Conservation (phyloP, 176 grass and related monocot genomes). For the Elaeis guineensis region DNA sequence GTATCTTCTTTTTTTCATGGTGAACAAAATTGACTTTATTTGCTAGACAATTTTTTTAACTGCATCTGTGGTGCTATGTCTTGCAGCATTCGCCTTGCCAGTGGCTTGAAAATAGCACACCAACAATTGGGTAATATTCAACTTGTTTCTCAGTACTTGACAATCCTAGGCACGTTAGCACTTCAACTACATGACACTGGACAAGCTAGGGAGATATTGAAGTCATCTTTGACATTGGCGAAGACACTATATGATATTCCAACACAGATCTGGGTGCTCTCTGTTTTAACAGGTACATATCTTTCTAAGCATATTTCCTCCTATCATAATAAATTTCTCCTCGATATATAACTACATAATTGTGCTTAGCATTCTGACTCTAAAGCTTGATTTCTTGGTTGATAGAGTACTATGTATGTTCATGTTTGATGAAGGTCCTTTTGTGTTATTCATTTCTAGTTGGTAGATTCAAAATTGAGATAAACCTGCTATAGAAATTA, state of each 20-base stretch:
- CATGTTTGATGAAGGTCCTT: too few relatives aligned
- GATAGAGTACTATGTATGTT: too few relatives aligned
- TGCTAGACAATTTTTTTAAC: background rate
- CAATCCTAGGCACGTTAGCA: slow-evolving; percentile 82
- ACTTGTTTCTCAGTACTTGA: slow-evolving; percentile 97
- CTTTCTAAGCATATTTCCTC: background rate
- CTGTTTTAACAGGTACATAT: slow-evolving; percentile 58
- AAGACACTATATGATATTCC: slow-evolving; percentile 97
- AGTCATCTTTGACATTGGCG: slow-evolving; percentile 84
- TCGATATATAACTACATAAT: too few relatives aligned
- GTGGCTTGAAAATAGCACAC: slow-evolving; percentile 96
- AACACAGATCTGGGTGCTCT: slow-evolving; percentile 95
- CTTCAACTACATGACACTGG: slow-evolving; percentile 81
- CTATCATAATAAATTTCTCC: too few relatives aligned
- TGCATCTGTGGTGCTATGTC: background rate
- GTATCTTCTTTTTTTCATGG: too few relatives aligned
- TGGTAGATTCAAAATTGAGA: too few relatives aligned
- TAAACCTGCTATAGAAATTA: too few relatives aligned
- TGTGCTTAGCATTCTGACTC: too few relatives aligned
- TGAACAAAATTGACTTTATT: background rate
- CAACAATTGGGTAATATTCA: slow-evolving; percentile 96
- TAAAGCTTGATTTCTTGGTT: too few relatives aligned
- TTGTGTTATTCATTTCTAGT: too few relatives aligned
- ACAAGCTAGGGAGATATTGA: slow-evolving; percentile 93
- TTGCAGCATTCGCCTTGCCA: slow-evolving; percentile 81